Evolutionary conservation across 2,329 filamentous ascomycete genomes (phyloP).

Genomic region (Pestalotiopsis sp.): DNA sequence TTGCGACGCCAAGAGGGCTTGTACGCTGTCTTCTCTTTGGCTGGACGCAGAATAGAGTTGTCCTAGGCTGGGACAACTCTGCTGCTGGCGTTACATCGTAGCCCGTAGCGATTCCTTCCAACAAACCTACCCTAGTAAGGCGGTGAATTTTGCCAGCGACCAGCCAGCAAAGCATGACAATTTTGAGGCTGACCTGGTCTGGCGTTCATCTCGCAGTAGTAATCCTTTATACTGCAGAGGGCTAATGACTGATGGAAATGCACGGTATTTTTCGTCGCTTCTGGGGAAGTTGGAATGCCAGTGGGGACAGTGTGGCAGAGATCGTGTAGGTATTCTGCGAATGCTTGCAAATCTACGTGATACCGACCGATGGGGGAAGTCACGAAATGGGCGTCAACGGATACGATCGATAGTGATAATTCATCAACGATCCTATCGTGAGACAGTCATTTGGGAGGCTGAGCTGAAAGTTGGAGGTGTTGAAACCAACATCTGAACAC

Average conservation of each 20-base stretch:
- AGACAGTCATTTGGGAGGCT: neutral
- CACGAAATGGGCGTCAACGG: neutral
- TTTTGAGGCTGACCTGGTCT: neutral
- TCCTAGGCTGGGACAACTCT: neutral
- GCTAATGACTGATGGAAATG: neutral
- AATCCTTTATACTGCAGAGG: neutral
- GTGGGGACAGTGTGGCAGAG: too few species aligned
- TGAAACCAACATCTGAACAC: neutral
- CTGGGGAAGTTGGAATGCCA: too few species aligned
- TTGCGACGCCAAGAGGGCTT: neutral
- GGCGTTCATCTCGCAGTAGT: constrained; percentile 5
- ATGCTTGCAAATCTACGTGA: neutral
- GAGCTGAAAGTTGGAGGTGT: neutral
- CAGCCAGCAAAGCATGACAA: neutral
- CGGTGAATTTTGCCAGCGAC: neutral
- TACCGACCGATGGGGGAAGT: neutral
- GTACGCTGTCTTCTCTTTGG: neutral
- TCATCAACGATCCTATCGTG: neutral
- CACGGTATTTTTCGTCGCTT: too few species aligned
- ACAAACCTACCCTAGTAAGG: neutral
- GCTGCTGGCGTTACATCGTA: neutral
- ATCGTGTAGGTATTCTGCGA: neutral
- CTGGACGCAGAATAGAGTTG: neutral
- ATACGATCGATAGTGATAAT: neutral
- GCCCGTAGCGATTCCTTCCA: neutral